These are phyloP conservation scores for Isabelozyma pseudorhagii DNA, from an alignment of 805 yeast genomes.

Conservation along the genomic window DNA sequence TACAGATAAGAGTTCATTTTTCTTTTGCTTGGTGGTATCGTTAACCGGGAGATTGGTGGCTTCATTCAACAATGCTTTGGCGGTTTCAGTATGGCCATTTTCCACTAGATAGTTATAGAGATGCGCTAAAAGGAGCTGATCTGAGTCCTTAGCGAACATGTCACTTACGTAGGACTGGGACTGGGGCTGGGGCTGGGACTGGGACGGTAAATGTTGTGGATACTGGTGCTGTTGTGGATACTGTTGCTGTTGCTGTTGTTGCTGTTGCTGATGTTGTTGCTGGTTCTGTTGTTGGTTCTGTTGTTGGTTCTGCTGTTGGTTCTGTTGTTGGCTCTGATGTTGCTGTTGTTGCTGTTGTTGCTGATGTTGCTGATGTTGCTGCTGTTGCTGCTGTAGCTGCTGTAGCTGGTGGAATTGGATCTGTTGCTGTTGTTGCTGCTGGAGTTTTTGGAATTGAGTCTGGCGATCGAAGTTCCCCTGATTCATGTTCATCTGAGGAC, in stretches of 20 bases:
- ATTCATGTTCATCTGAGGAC: not conserved
- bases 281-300: not conserved
- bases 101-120: slow-evolving; percentile 48
- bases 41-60: slow-evolving; percentile 35
- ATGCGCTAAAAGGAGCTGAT: slow-evolving; percentile 50
- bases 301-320: not conserved
- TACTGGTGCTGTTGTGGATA: not conserved
- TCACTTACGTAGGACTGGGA: slow-evolving; percentile 15
- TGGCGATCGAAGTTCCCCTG: not conserved
- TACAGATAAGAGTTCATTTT: slow-evolving; percentile 22
- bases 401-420: not conserved
- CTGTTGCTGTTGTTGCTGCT: not conserved
- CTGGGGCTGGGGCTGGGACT: not conserved
- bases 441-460: not conserved
- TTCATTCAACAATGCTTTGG: slow-evolving; percentile 44
- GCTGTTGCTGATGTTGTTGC: not conserved
- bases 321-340: not conserved
- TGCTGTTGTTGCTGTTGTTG: not conserved
- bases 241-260: not conserved
- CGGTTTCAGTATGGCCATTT: slow-evolving; percentile 49
- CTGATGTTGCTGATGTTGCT: not conserved
- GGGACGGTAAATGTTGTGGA: not conserved
- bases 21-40: slow-evolving; percentile 5
- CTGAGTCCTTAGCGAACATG: slow-evolving; percentile 45
- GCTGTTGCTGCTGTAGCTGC: not conserved